Evolutionary conservation across 495 filamentous ascomycete genomes (phyloP).

Genomic region (Talaromyces trachyspermus): DNA sequence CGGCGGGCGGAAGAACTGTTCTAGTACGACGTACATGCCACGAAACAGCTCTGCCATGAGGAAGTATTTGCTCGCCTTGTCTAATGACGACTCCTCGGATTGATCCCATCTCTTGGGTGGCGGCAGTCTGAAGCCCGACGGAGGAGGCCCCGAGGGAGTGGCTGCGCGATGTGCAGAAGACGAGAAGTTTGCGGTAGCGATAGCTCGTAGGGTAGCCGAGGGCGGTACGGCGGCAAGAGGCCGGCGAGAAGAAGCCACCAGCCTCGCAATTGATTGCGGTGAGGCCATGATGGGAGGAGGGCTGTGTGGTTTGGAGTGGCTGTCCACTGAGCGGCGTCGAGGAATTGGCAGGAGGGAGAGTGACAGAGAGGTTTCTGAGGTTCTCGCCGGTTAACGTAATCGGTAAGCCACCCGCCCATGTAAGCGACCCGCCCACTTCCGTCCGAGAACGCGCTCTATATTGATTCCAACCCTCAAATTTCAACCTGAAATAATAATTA

Average conservation of each 20-base stretch:
- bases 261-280: conserved; percentile 42
- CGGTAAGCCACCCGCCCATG: too few species aligned
- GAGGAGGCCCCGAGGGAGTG: conserved; percentile 69
- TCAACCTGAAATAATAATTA: too few species aligned
- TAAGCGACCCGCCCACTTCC: too few species aligned
- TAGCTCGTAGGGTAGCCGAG: conserved; percentile 29
- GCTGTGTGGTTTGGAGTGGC: conserved; percentile 17
- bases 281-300: conserved; percentile 41
- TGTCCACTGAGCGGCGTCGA: conserved; percentile 15
- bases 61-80: conserved; percentile 87
- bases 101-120: conserved; percentile 63
- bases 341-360: conserved; percentile 12
- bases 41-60: conserved; percentile 89
- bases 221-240: conserved; percentile 19
- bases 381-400: too few species aligned
- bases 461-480: too few species aligned
- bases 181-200: conserved; percentile 53
- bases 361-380: conserved; percentile 9
- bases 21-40: conserved; percentile 95
- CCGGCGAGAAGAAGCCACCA: conserved; percentile 45
- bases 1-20: conserved; percentile 98
- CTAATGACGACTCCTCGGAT: conserved; percentile 59
- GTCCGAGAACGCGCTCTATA: too few species aligned
- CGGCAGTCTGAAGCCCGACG: conserved; percentile 66
- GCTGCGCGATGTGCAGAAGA: conserved; percentile 54